Percentiles rank a stretch among this genome's conserved stretches.
Evolutionary conservation across 2,329 filamentous ascomycete genomes (phyloP).

Genomic region (Coccinonectria pachysandricola): DNA sequence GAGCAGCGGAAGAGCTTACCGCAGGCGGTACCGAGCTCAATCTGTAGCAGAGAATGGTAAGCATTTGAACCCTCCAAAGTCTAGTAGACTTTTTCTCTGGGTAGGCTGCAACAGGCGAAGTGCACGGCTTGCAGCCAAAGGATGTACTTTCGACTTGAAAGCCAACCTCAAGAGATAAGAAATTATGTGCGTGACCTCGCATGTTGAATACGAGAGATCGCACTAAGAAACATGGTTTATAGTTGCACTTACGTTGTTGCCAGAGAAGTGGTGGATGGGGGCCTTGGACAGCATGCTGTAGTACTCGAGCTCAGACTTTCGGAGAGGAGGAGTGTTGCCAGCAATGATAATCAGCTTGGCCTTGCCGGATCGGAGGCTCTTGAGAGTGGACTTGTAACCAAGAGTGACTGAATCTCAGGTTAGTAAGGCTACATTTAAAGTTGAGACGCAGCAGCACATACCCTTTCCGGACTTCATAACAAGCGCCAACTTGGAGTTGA

Average conservation of each 20-base stretch:
- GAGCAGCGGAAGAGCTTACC: conserved; percentile 98
- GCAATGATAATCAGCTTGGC: conserved; percentile 93
- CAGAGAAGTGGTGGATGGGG: conserved; percentile 92
- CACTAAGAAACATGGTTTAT: conserved; percentile 13
- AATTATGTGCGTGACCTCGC: too few relatives aligned
- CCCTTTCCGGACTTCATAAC: conserved; percentile 65
- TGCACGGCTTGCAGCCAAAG: conserved; percentile 13
- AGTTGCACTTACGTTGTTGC: conserved; percentile 84
- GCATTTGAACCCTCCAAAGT: conserved; percentile 80
- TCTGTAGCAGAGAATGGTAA: conserved; percentile 56
- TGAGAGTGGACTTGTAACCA: conserved; percentile 46
- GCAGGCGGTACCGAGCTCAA: conserved; percentile 95
- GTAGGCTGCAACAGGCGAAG: conserved; percentile 39
- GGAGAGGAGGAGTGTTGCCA: conserved; percentile 93
- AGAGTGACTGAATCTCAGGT: conserved; percentile 26
- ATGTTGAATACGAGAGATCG: conserved; percentile 4
- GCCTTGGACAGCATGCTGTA: conserved; percentile 90
- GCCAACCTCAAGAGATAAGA: conserved; percentile 15
- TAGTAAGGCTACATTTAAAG: too few relatives aligned
- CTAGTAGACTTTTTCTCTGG: conserved; percentile 85
- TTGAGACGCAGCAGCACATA: conserved; percentile 31
- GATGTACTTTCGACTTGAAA: conserved; percentile 9
- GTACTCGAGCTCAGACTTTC: conserved; percentile 96
- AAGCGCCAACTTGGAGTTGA: conserved; percentile 51
- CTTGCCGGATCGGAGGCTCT: conserved; percentile 89